phyloP scores from a whole-genome alignment of 495 filamentous ascomycete species.

The Neurospora sp. region DNA sequence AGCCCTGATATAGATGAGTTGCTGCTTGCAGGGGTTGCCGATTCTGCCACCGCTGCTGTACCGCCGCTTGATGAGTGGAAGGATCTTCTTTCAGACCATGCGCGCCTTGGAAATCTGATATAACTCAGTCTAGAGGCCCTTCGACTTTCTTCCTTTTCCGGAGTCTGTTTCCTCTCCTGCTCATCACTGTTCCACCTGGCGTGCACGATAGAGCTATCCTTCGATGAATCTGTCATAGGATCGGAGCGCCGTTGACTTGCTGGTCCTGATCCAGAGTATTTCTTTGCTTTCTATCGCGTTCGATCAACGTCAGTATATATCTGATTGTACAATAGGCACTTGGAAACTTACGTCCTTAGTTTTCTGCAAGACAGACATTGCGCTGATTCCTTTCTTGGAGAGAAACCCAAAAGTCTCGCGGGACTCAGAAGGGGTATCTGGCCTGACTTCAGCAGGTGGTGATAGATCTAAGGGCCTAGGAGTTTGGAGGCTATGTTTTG shows the following conservation, averaged over 20 bases:
- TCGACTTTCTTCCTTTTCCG: not conserved
- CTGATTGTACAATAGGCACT: not conserved
- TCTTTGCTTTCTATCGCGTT: not conserved
- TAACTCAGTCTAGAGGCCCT: not conserved
- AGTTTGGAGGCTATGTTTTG: slow-evolving; percentile 2
- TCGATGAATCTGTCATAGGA: not conserved
- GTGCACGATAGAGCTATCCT: not conserved
- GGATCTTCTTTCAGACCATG: not conserved
- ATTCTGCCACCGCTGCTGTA: not conserved
- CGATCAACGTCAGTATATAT: not conserved
- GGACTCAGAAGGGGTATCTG: not conserved
- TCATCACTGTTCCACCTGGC: too few relatives aligned
- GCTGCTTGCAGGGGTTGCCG: not conserved
- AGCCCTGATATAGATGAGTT: not conserved
- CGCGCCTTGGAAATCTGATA: not conserved
- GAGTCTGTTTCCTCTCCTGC: not conserved
- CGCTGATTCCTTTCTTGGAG: not conserved
- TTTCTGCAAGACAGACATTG: not conserved
- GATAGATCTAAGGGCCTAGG: not conserved
- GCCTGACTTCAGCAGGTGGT: not conserved
- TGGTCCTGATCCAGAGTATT: not conserved
- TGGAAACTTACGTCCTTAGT: not conserved
- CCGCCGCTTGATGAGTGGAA: not conserved
- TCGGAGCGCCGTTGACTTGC: not conserved
- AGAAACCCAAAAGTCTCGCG: not conserved